phyloP scores from a whole-genome alignment of 176 grass and related monocot species.

The Dactylis glomerata region DNA sequence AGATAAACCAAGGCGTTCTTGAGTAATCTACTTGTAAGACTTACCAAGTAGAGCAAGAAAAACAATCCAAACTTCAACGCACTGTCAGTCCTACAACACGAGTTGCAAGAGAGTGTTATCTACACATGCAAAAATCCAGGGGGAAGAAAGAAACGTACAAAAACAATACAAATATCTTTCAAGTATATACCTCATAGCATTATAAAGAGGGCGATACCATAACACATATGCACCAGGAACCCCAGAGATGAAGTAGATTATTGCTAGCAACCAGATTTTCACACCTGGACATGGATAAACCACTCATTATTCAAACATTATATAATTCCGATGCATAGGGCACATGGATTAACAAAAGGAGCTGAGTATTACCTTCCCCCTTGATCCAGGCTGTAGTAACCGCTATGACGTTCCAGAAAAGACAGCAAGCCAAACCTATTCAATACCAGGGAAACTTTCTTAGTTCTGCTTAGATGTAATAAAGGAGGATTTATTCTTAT shows the following conservation, averaged over 20 bases:
- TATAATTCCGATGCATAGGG: constrained; percentile 9
- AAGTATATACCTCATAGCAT: constrained; percentile 87
- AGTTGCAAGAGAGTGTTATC: constrained; percentile 28
- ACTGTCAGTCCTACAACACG: constrained; percentile 86
- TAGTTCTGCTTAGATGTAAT: neutral
- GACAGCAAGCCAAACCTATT: constrained; percentile 76
- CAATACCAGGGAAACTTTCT: constrained; percentile 31
- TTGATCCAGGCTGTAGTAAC: constrained; percentile 98
- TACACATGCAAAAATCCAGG: neutral
- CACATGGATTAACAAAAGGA: constrained; percentile 12
- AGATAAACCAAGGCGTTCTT: constrained; percentile 16
- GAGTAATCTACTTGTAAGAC: constrained; percentile 4
- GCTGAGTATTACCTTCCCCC: constrained; percentile 62
- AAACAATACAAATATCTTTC: neutral
- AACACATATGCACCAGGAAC: constrained; percentile 95
- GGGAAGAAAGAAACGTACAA: neutral
- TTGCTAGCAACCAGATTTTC: constrained; percentile 95
- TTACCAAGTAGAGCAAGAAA: constrained; percentile 90
- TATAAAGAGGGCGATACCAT: constrained; percentile 98
- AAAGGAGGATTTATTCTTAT: constrained; percentile 9
- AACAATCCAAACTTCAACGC: constrained; percentile 94
- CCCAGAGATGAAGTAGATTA: constrained; percentile 96
- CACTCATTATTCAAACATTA: constrained; percentile 13
- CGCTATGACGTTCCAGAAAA: constrained; percentile 93
- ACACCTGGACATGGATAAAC: constrained; percentile 55